phyloP scores from a whole-genome alignment of 352 stramenopile species.

The Phytophthora niederhauseri region DNA sequence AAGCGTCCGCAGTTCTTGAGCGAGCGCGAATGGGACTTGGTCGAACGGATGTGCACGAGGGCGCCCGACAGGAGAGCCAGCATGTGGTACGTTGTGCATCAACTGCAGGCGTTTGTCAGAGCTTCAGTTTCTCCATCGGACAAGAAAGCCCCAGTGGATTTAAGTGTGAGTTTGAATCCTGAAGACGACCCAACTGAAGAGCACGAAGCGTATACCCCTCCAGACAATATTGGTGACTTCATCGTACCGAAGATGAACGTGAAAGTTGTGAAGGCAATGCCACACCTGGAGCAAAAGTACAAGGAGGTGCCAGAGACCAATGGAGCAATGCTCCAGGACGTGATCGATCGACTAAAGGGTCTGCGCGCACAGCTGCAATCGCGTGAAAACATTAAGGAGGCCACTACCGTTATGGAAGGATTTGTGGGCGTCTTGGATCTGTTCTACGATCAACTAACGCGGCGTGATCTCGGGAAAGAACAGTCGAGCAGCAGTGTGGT shows the following conservation, averaged over 20 bases:
- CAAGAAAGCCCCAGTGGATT: conserved; percentile 24
- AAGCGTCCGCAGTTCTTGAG: conserved; percentile 21
- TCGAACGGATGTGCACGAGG: conserved; percentile 32
- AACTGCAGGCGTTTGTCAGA: conserved; percentile 28
- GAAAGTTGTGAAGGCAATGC: conserved; percentile 31
- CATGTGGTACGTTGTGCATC: conserved; percentile 41
- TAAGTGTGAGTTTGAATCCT: conserved; percentile 25
- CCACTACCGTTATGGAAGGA: conserved; percentile 19
- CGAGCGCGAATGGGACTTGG: conserved; percentile 30
- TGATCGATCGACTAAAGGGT: conserved; percentile 21
- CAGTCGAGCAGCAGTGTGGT: conserved; percentile 21
- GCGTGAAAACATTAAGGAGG: conserved; percentile 15
- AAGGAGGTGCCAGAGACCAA: conserved; percentile 6
- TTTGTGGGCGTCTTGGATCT: conserved; percentile 27
- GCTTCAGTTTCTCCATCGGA: conserved; percentile 3
- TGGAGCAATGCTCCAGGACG: conserved; percentile 18
- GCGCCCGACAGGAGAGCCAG: conserved; percentile 15
- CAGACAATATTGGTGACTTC: conserved; percentile 29
- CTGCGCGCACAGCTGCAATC: conserved; percentile 21
- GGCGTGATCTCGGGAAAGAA: conserved; percentile 23
- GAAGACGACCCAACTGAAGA: conserved; percentile 25
- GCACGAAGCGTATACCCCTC: conserved; percentile 12
- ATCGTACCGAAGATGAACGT: conserved; percentile 33
- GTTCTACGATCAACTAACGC: conserved; percentile 27
- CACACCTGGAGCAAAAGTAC: conserved; percentile 12